These are phyloP conservation scores for Syzygium malaccense DNA, from an alignment of 441 rosid genomes.

Conservation along the genomic window DNA sequence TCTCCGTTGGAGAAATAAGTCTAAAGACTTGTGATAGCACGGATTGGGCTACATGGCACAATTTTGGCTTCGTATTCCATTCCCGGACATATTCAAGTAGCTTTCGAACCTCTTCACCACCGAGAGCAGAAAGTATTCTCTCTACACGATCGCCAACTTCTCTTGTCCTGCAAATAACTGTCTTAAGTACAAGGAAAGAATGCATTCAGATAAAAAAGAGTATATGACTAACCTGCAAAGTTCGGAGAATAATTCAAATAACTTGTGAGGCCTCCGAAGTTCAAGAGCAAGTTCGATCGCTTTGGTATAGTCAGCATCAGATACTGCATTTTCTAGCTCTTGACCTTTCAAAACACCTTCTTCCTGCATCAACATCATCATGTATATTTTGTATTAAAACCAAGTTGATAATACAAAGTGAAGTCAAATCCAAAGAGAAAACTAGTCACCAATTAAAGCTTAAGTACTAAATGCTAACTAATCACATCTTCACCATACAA, in stretches of 20 bases:
- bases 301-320: conserved; percentile 70
- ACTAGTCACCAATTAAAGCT: background rate
- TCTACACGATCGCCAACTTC: conserved; percentile 43
- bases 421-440: background rate
- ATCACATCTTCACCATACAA: background rate
- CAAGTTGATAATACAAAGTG: background rate
- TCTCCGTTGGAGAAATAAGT: conserved; percentile 68
- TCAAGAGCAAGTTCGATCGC: conserved; percentile 84
- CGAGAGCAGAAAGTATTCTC: conserved; percentile 59
- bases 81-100: conserved; percentile 86
- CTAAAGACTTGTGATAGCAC: conserved; percentile 67
- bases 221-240: conserved; percentile 49
- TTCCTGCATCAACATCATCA: conserved; percentile 41
- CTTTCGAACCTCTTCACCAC: conserved; percentile 53
- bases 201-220: background rate
- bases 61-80: conserved; percentile 93
- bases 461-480: background rate
- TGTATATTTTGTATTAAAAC: background rate
- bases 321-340: conserved; percentile 81
- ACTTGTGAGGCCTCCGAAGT: conserved; percentile 78
- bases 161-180: conserved; percentile 40
- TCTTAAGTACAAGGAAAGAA: conserved; percentile 5
- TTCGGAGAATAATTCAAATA: conserved; percentile 63
- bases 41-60: conserved; percentile 83
- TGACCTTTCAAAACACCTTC: conserved; percentile 72